A percentile compares a stretch with the other conserved stretches of the same genome.
Conservation (phyloP, 1,284 basidiomycete genomes). For the Sporisorium iseilematis-ciliati region DNA sequence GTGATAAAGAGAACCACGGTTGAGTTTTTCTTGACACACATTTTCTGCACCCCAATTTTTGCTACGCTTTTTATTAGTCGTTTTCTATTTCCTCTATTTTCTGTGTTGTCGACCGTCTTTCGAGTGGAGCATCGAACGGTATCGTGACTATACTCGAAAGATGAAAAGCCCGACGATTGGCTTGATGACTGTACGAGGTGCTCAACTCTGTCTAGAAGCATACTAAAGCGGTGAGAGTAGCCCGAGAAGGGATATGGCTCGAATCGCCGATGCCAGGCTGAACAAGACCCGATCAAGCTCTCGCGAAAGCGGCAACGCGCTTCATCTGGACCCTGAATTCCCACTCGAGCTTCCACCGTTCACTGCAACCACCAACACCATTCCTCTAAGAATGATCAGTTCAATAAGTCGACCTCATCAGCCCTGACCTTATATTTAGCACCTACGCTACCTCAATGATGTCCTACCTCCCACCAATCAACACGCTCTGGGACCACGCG, state of each 20-base stretch:
- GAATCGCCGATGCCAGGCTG: neutral
- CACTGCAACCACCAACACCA: neutral
- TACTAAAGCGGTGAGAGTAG: too few species aligned
- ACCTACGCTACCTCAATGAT: neutral
- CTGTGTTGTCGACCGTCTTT: neutral
- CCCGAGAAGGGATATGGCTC: neutral
- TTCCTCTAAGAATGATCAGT: neutral
- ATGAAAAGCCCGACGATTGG: too few species aligned
- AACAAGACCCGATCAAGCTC: neutral
- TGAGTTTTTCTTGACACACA: neutral
- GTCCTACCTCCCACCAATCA: slow-evolving; percentile 46
- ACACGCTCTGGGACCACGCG: slow-evolving; percentile 44
- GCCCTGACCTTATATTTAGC: neutral
- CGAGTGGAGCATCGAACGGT: neutral
- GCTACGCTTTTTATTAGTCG: neutral
- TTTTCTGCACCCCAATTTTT: slow-evolving; percentile 3
- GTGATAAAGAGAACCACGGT: neutral
- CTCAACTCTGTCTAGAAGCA: too few species aligned
- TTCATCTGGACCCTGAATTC: slow-evolving; percentile 10
- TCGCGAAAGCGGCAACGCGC: neutral
- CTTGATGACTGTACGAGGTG: too few species aligned
- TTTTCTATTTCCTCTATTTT: neutral
- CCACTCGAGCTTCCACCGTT: neutral
- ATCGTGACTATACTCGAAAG: too few species aligned
- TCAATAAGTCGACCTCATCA: neutral